phyloP scores from a whole-genome alignment of 116 monocot genomes.

The Cymodocea nodosa region DNA sequence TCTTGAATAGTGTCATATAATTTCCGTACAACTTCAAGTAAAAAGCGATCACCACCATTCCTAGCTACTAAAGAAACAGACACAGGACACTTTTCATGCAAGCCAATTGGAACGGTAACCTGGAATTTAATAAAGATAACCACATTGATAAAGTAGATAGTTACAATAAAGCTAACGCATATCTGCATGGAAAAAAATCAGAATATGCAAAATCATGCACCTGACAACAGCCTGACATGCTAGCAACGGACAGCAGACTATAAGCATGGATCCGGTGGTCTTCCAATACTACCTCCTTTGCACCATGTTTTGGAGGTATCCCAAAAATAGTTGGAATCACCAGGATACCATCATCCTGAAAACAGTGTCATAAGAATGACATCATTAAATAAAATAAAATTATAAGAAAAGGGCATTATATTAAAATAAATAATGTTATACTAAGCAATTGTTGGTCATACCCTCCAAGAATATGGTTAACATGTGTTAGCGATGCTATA shows the following conservation, averaged over 20 bases:
- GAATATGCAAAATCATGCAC: slow-evolving; percentile 19
- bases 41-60: slow-evolving; percentile 83
- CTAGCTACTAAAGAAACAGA: slow-evolving; percentile 90
- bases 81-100: slow-evolving; percentile 61
- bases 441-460: no score
- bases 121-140: slow-evolving; percentile 15
- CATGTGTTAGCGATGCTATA: no score
- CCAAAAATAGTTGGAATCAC: slow-evolving; percentile 80
- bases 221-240: slow-evolving; percentile 99
- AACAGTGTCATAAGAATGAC: neutral
- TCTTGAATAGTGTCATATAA: slow-evolving; percentile 62
- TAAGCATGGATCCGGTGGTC: slow-evolving; percentile 33
- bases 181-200: neutral
- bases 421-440: no score
- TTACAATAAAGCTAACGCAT: neutral
- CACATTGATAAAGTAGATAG: neutral
- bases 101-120: slow-evolving; percentile 65
- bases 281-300: slow-evolving; percentile 55
- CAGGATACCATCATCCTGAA: slow-evolving; percentile 89
- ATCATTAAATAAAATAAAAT: neutral
- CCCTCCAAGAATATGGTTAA: no score
- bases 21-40: slow-evolving; percentile 48
- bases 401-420: neutral
- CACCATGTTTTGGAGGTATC: slow-evolving; percentile 65
- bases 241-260: slow-evolving; percentile 60